Evolutionary conservation across 768 basidiomycete species (phyloP).

Genomic region (Rhodotorula sphaerocarpa): DNA sequence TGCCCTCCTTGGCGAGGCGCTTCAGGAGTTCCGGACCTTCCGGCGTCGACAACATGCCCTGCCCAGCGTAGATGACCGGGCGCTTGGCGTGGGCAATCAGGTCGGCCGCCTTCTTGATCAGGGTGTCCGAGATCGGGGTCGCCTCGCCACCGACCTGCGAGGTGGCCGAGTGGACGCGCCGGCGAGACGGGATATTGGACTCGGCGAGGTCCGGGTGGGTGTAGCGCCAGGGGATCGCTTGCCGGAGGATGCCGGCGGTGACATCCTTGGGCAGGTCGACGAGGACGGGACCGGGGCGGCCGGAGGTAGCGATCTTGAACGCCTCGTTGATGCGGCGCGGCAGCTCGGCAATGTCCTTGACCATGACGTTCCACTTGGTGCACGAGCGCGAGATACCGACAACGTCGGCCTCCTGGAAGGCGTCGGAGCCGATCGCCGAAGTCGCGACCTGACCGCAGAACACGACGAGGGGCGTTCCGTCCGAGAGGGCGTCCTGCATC

Average conservation of each 20-base stretch:
- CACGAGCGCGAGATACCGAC: conserved; percentile 93
- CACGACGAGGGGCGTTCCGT: conserved; percentile 88
- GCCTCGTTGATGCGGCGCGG: conserved; percentile 96
- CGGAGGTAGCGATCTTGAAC: conserved; percentile 96
- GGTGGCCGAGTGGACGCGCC: conserved; percentile 41
- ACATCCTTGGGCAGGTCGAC: conserved; percentile 99
- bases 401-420: conserved; percentile 97
- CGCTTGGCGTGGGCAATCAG: conserved; percentile 86
- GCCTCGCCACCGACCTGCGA: conserved; percentile 26
- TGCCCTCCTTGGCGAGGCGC: conserved; percentile 68
- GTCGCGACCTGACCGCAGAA: conserved; percentile 98
- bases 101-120: conserved; percentile 57
- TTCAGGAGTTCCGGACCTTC: conserved; percentile 73
- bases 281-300: conserved; percentile 92
- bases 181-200: conserved; percentile 44
- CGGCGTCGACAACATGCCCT: conserved; percentile 74
- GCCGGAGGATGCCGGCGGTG: conserved; percentile 80
- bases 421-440: conserved; percentile 95
- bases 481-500: conserved; percentile 93
- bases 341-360: conserved; percentile 89
- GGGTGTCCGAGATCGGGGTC: conserved; percentile 25
- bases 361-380: conserved; percentile 99
- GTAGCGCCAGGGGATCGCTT: conserved; percentile 67
- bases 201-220: conserved; percentile 67
- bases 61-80: conserved; percentile 87